Evolutionary conservation across 805 yeast species (phyloP).

Genomic region (Jamesozyma jinghongensis): DNA sequence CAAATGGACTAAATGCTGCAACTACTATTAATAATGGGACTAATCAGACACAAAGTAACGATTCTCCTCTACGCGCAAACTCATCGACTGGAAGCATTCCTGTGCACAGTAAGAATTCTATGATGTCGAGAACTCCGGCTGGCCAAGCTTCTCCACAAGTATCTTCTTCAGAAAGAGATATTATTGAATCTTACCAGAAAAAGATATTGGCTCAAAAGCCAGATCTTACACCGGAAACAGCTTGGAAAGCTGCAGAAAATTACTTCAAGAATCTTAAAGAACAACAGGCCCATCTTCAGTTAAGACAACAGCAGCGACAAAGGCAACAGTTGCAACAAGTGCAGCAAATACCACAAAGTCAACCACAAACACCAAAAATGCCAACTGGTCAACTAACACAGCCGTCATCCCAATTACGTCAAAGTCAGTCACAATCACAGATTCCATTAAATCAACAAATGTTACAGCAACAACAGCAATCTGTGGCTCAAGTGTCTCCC

Average conservation of each 20-base stretch:
- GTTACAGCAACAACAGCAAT: background rate
- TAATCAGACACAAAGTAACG: background rate
- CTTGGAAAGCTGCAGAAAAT: constrained; percentile 29
- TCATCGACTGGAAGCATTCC: background rate
- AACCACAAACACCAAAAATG: constrained; percentile 19
- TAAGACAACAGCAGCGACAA: constrained; percentile 24
- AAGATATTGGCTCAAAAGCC: constrained; percentile 28
- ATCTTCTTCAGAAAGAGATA: constrained; percentile 22
- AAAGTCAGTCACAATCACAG: constrained; percentile 4
- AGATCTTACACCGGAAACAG: constrained; percentile 24
- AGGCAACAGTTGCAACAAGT: constrained; percentile 27
- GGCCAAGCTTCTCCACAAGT: constrained; percentile 6
- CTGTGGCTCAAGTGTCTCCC: background rate
- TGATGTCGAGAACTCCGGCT: background rate
- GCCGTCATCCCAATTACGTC: background rate
- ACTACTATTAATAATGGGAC: background rate
- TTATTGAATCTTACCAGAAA: constrained; percentile 25
- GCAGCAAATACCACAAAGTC: constrained; percentile 20
- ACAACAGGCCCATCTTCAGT: constrained; percentile 18
- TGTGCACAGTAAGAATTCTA: background rate
- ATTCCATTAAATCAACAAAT: background rate
- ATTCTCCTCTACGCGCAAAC: background rate
- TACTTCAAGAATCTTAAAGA: constrained; percentile 19
- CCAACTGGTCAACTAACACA: constrained; percentile 8
- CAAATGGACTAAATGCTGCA: background rate